Evolutionary conservation across 2,329 filamentous ascomycete species (phyloP).

Genomic region (Botrytis sinoallii): DNA sequence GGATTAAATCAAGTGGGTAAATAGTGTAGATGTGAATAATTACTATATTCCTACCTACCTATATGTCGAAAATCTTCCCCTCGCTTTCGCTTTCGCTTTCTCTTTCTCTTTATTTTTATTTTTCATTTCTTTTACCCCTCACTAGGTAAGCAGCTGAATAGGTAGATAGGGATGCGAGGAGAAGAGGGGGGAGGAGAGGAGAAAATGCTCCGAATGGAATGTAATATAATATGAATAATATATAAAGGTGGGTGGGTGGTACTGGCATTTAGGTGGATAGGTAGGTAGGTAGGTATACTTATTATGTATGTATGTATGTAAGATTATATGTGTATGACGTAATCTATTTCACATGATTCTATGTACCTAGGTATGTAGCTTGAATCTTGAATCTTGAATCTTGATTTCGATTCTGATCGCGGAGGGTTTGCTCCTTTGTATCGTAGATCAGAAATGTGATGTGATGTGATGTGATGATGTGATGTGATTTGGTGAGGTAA

Average conservation of each 20-base stretch:
- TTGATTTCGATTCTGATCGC: not conserved
- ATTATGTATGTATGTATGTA: not conserved
- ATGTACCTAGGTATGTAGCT: no score
- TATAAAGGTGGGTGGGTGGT: no score
- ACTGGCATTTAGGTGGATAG: no score
- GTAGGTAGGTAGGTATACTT: no score
- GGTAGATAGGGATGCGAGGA: not conserved
- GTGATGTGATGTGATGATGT: no score
- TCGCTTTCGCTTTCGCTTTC: not conserved
- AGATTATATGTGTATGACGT: not conserved
- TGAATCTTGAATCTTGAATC: no score
- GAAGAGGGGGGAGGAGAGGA: not conserved
- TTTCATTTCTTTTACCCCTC: not conserved
- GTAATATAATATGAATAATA: not conserved
- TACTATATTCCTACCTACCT: not conserved
- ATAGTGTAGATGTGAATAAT: not conserved
- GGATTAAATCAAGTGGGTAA: not conserved
- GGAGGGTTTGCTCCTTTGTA: not conserved
- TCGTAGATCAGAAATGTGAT: not conserved
- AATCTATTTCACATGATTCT: not conserved
- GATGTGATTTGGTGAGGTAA: not conserved
- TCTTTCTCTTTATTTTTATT: not conserved
- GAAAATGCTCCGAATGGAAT: not conserved
- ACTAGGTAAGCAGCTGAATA: not conserved
- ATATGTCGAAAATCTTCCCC: not conserved